Conservation (phyloP, 306 rosid species). For the Amphicarpaea edgeworthii region DNA sequence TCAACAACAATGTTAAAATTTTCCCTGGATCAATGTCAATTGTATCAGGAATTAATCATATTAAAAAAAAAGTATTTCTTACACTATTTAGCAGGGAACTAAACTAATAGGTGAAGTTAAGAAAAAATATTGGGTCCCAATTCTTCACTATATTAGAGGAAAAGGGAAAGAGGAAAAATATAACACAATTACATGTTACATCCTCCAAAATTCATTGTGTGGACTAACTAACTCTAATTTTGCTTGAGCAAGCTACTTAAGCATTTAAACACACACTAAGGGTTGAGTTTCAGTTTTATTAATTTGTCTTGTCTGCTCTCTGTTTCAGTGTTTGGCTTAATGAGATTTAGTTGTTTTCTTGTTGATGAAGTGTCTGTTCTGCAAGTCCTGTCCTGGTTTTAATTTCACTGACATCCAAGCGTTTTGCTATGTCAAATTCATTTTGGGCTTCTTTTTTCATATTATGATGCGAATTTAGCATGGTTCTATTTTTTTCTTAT, state of each 20-base stretch:
- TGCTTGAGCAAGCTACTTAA: neutral
- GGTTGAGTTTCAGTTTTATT: neutral
- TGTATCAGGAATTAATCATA: neutral
- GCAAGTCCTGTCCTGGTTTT: neutral
- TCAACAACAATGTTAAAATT: no score
- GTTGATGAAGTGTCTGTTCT: constrained; percentile 25
- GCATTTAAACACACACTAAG: neutral
- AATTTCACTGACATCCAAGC: constrained; percentile 19
- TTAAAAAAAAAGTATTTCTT: neutral
- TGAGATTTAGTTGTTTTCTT: neutral
- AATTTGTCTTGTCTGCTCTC: neutral
- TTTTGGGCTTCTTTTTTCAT: neutral
- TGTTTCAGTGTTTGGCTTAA: neutral
- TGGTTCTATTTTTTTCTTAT: neutral
- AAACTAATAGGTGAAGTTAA: neutral
- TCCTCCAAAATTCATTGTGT: constrained; percentile 28
- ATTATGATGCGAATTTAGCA: neutral
- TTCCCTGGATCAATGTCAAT: no score
- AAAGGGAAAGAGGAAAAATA: neutral
- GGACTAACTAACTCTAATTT: neutral
- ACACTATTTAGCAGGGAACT: neutral
- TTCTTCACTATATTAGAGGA: neutral
- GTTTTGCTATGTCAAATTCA: constrained; percentile 23
- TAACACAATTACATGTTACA: neutral
- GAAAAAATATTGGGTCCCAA: neutral